Percentiles rank a stretch among this genome's conserved stretches.
Conservation (phyloP, 2,329 filamentous ascomycete species). For the Neonectria hederae region DNA sequence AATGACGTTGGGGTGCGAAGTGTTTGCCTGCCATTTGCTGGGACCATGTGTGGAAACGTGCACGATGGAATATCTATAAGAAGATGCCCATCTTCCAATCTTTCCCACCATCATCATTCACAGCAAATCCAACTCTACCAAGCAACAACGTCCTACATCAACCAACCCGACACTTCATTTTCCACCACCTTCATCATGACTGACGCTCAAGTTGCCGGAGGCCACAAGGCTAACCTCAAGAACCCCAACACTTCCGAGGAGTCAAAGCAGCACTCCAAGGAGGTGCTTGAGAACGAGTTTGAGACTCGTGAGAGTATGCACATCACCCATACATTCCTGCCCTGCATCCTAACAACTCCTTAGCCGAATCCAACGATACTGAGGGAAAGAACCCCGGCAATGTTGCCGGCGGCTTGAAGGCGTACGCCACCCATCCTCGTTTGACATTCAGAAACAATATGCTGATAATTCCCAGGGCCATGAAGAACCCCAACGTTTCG, state of each 20-base stretch:
- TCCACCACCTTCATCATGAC: conserved; percentile 52
- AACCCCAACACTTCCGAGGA: conserved; percentile 66
- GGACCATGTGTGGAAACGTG: background rate
- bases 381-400: conserved; percentile 63
- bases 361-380: conserved; percentile 45
- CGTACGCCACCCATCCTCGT: conserved; percentile 48
- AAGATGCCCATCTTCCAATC: background rate
- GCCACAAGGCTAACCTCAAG: conserved; percentile 68
- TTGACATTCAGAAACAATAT: too few species aligned
- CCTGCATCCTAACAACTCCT: background rate
- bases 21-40: background rate
- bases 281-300: conserved; percentile 62
- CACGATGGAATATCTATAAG: conserved; percentile 28
- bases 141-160: conserved; percentile 1
- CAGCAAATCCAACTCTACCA: background rate
- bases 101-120: conserved; percentile 1
- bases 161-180: background rate
- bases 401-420: conserved; percentile 61
- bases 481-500: conserved; percentile 66
- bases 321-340: too few species aligned
- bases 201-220: conserved; percentile 62
- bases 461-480: conserved; percentile 49
- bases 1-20: conserved; percentile 22
- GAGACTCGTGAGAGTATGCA: conserved; percentile 52
- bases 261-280: conserved; percentile 63